Evolutionary conservation across 73 alveolate species (phyloP).

Genomic region (Paramecium bursaria): DNA sequence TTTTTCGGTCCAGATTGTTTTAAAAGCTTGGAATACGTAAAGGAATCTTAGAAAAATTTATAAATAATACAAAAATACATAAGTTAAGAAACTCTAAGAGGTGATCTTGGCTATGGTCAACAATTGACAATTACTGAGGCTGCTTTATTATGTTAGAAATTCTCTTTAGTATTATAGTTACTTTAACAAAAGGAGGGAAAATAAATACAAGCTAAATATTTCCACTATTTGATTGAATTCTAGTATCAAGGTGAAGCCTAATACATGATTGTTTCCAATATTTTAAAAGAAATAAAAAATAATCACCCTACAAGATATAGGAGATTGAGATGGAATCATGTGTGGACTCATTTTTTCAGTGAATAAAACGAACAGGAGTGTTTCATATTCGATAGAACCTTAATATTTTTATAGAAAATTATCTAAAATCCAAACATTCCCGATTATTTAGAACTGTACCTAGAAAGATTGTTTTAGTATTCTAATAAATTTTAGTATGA

Average conservation of each 20-base stretch:
- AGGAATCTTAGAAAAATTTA: background rate
- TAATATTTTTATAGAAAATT: too few species aligned
- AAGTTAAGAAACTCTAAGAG: background rate
- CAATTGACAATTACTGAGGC: background rate
- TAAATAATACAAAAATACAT: background rate
- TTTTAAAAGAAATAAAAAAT: slow-evolving; percentile 14
- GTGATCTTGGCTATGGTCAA: background rate
- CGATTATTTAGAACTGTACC: slow-evolving; percentile 5
- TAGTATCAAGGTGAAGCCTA: background rate
- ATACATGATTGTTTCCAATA: background rate
- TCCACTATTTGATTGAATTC: slow-evolving; percentile 14
- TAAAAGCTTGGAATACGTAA: background rate
- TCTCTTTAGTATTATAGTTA: background rate
- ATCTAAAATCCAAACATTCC: background rate
- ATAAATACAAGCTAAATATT: slow-evolving; percentile 1
- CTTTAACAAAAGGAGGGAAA: background rate
- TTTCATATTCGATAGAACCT: background rate
- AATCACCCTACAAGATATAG: background rate
- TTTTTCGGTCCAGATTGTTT: background rate
- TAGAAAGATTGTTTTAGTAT: background rate
- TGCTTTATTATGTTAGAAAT: background rate
- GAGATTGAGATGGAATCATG: slow-evolving; percentile 12
- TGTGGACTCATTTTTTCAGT: background rate
- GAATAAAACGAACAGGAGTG: background rate
- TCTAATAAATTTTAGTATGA: background rate